A percentile compares a stretch with the other conserved stretches of the same genome.
Conservation (phyloP, 208 protist species). For the Porcisia deanei region DNA sequence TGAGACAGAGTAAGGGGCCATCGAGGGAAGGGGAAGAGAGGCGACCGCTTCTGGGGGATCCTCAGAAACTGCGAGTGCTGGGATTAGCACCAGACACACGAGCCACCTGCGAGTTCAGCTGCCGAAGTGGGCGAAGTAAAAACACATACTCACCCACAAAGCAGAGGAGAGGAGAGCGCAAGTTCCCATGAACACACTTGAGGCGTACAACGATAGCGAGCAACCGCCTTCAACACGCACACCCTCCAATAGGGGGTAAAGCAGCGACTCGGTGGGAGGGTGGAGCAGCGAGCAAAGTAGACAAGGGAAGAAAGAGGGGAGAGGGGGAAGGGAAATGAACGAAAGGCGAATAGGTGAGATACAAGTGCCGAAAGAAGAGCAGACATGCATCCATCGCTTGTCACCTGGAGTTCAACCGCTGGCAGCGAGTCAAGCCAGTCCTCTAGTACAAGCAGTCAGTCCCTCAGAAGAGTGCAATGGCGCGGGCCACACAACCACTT, state of each 20-base stretch:
- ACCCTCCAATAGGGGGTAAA: background rate
- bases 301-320: background rate
- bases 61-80: too few species aligned
- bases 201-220: too few species aligned
- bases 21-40: background rate
- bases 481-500: background rate
- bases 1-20: background rate
- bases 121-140: background rate
- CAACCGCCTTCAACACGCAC: background rate
- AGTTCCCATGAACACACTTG: too few species aligned
- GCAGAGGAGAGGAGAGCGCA: too few species aligned
- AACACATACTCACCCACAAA: background rate
- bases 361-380: background rate
- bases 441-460: background rate
- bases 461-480: background rate
- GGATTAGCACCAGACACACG: too few species aligned
- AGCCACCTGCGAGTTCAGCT: too few species aligned
- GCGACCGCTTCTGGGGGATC: background rate
- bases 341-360: background rate
- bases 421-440: background rate
- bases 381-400: background rate
- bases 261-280: background rate
- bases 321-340: background rate
- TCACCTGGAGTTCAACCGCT: background rate
- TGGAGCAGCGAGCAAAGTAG: background rate